These are phyloP conservation scores for Sporisorium scitamineum DNA, from an alignment of 1,284 basidiomycete species.

Conservation along the genomic window DNA sequence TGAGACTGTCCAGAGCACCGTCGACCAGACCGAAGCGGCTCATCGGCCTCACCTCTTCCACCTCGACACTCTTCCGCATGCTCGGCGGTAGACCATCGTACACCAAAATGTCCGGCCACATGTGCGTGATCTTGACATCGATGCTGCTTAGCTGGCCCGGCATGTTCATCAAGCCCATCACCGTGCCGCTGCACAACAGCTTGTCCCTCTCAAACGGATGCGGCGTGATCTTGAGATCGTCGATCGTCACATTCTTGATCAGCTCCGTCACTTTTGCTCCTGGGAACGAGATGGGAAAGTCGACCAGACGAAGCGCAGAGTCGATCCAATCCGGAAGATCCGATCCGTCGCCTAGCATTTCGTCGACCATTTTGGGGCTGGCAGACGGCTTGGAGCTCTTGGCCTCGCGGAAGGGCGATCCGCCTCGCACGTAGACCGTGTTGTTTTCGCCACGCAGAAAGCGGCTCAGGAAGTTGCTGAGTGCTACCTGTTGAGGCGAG, in stretches of 20 bases:
- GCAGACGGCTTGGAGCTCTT: constrained; percentile 2
- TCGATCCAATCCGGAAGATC: constrained; percentile 60
- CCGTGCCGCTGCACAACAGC: constrained; percentile 60
- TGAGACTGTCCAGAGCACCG: constrained; percentile 32
- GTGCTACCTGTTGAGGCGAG: constrained; percentile 53
- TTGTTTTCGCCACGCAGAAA: constrained; percentile 63
- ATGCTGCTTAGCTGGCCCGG: constrained; percentile 61
- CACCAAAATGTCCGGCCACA: constrained; percentile 65
- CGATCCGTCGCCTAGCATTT: constrained; percentile 54
- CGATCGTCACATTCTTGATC: constrained; percentile 65
- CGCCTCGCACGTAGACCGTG: constrained; percentile 62
- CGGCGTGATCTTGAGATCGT: constrained; percentile 62
- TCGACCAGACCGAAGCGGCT: constrained; percentile 23
- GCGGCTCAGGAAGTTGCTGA: constrained; percentile 59
- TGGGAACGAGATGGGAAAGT: constrained; percentile 63
- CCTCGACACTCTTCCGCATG: constrained; percentile 44
- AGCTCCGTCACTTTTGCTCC: constrained; percentile 63
- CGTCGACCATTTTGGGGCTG: constrained; percentile 3
- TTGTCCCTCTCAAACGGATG: constrained; percentile 63
- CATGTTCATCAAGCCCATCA: constrained; percentile 61
- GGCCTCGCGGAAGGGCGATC: constrained; percentile 50
- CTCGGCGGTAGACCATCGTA: constrained; percentile 62
- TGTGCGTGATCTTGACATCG: constrained; percentile 61
- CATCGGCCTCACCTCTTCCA: neutral
- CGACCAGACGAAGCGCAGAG: constrained; percentile 52